These are phyloP conservation scores for Biscogniauxia marginata DNA, from an alignment of 2,329 filamentous ascomycete genomes.

Conservation along the genomic window DNA sequence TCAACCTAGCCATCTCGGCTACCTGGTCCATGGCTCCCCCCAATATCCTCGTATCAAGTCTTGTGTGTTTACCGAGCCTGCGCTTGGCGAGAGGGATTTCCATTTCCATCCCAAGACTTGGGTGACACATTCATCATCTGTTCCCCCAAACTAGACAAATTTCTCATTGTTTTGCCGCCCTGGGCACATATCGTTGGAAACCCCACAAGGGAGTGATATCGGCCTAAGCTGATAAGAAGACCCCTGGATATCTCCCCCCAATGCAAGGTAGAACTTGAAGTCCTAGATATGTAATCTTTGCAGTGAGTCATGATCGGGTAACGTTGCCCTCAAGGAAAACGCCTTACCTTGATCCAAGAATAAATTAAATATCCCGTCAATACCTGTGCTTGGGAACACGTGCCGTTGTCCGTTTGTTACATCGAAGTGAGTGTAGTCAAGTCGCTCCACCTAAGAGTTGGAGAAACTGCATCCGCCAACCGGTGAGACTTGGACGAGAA, in stretches of 20 bases:
- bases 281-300: slow-evolving; percentile 3
- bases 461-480: slow-evolving; percentile 14
- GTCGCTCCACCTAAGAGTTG: slow-evolving; percentile 21
- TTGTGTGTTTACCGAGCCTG: neutral
- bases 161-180: neutral
- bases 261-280: neutral
- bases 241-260: neutral
- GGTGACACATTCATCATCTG: neutral
- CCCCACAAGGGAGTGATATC: neutral
- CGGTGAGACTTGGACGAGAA: slow-evolving; percentile 15
- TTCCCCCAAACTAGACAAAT: neutral
- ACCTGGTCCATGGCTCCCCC: neutral
- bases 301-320: slow-evolving; percentile 8
- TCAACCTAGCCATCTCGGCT: neutral
- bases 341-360: slow-evolving; percentile 12
- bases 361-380: slow-evolving; percentile 11
- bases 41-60: neutral
- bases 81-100: neutral
- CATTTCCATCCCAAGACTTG: neutral
- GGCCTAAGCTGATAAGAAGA: neutral
- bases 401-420: slow-evolving; percentile 19
- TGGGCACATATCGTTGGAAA: neutral
- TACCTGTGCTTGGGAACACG: slow-evolving; percentile 7
- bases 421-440: slow-evolving; percentile 18
- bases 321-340: neutral